Evolutionary conservation across 2,329 filamentous ascomycete genomes (phyloP), one percentile per base, ranked within the genome.

Genomic region (Aureobasidium sp.): DNA sequence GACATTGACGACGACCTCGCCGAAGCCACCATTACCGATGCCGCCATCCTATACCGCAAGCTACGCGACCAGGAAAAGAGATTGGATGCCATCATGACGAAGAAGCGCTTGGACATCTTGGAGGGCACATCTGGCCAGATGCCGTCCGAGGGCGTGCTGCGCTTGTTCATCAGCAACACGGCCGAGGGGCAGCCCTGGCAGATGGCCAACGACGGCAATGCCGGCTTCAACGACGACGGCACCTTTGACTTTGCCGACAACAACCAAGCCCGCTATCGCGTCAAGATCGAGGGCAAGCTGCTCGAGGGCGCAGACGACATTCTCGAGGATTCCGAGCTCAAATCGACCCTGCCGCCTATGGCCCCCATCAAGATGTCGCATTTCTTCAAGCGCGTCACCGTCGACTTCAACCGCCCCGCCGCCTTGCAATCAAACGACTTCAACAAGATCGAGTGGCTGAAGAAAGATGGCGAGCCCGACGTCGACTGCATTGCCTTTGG

Each of bases 151-250:
- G 89, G 87, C 70, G 95, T 90, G 2, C 79, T 99, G 74, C 88
- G 93, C 64, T 83, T 99, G 64, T 97, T 91, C 91, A 86, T 99
- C 68, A 92, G 86, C 69, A 99, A 99, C 74, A 96, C 91, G 1
- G 90, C 87, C 35, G 90, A 96, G 73, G 90, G 94, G 69, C 94
- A 99, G 75, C 86, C 88, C 33, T 97, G 94, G 94, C 94, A 99
- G 75, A 81, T 80, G 40, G 83, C 80, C 67, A 71, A 73, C 54
- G 71, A 72, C 25, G 69, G 68, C 27, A 67, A 65, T 25, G 66
- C 62, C 21, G 79, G 78, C 42, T 78, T 87, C 62, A 86, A 86
- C 63, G 81, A 86, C 11, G 86, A 93, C 70, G 84, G 83, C 37
- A 71, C 69, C 35, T 94, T 94, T 65, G 91, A 95, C 70, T 92